Evolutionary conservation across 2,329 filamentous ascomycete species (phyloP).

Genomic region (Metarhizium sp.): DNA sequence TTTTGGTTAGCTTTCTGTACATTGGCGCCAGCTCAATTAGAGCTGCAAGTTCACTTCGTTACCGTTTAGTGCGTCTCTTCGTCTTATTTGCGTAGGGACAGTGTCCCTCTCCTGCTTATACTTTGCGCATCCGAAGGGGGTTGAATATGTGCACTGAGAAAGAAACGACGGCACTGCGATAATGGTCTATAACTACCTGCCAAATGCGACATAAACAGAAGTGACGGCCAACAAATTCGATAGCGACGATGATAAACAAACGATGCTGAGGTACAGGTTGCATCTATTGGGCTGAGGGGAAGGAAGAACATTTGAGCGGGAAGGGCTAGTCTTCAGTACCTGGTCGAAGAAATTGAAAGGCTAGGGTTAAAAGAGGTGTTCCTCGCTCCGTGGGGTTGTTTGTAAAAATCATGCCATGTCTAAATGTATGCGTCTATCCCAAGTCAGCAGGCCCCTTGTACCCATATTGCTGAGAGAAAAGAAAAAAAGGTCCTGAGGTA

Average conservation of each 20-base stretch:
- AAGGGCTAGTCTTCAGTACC: not conserved
- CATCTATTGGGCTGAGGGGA: not conserved
- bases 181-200: constrained; percentile 7
- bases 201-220: constrained; percentile 3
- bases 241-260: constrained; percentile 9
- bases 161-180: constrained; percentile 2
- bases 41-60: not conserved
- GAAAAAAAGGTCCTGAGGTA: not conserved
- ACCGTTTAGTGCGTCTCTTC: not conserved
- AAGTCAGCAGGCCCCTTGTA: not conserved
- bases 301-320: not conserved
- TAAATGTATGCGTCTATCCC: constrained; percentile 1
- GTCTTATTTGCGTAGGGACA: not conserved
- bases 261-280: constrained; percentile 3
- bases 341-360: not conserved
- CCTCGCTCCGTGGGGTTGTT: not conserved
- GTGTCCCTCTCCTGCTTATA: constrained; percentile 1
- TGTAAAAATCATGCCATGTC: not conserved
- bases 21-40: not conserved
- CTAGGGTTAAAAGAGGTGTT: not conserved
- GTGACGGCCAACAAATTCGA: constrained; percentile 8
- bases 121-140: not conserved
- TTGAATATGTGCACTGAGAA: not conserved
- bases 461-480: not conserved
- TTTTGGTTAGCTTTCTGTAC: not conserved